These are phyloP conservation scores for Vanderwaltozyma polyspora DNA, from an alignment of 805 yeast species.

Conservation along the genomic window DNA sequence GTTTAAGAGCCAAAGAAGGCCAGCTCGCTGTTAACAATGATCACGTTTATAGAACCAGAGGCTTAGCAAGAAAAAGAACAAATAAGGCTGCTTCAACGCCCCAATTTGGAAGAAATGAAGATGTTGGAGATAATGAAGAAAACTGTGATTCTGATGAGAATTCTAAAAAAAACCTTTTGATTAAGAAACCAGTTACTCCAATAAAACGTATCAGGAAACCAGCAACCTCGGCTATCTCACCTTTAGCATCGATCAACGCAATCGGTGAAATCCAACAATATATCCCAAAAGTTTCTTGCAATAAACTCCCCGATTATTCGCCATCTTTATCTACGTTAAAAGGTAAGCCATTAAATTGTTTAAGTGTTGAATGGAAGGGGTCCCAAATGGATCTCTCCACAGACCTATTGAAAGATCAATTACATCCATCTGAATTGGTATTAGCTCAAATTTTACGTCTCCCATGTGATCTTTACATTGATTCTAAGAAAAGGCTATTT, in stretches of 20 bases:
- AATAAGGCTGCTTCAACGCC: background rate
- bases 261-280: conserved; percentile 14
- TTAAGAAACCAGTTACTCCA: conserved; percentile 5
- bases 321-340: conserved; percentile 62
- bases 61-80: conserved; percentile 5
- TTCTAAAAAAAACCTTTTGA: background rate
- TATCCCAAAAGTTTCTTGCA: conserved; percentile 44
- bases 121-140: conserved; percentile 2
- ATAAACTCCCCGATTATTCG: conserved; percentile 63
- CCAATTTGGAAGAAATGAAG: conserved; percentile 2
- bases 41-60: conserved; percentile 16
- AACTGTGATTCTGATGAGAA: background rate
- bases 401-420: conserved; percentile 58
- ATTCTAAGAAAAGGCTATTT: conserved; percentile 70
- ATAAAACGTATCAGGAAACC: background rate
- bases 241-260: conserved; percentile 16
- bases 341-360: conserved; percentile 45
- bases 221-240: conserved; percentile 18
- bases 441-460: conserved; percentile 77
- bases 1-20: no score
- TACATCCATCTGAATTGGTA: conserved; percentile 83
- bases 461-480: conserved; percentile 73
- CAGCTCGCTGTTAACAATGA: no score
- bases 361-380: conserved; percentile 94
- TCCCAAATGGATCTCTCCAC: conserved; percentile 80